Evolutionary conservation across 2,329 filamentous ascomycete species (phyloP).

Genomic region (Colletotrichum navitas): DNA sequence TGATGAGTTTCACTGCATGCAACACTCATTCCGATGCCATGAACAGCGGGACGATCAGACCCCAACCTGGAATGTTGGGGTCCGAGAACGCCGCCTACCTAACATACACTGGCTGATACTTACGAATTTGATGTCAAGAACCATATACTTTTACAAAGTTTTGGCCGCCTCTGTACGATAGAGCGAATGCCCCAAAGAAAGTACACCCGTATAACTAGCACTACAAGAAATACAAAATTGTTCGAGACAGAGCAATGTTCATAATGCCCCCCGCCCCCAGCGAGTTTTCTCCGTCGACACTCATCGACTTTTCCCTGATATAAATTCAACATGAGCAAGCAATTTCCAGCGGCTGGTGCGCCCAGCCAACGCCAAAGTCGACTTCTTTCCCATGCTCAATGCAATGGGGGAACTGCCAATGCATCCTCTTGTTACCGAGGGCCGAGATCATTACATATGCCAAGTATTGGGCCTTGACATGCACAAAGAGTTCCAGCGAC

Average conservation of each 20-base stretch:
- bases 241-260: not conserved
- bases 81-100: not conserved
- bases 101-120: not conserved
- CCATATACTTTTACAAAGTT: too few species aligned
- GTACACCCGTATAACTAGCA: not conserved
- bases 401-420: too few species aligned
- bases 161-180: not conserved
- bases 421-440: not conserved
- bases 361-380: not conserved
- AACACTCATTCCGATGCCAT: not conserved
- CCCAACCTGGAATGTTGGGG: not conserved
- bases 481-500: slow-evolving; percentile 52
- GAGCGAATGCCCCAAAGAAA: not conserved
- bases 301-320: not conserved
- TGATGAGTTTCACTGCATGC: not conserved
- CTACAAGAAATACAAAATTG: not conserved
- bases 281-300: not conserved
- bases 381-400: not conserved
- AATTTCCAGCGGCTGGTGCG: not conserved
- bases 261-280: not conserved
- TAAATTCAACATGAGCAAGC: not conserved
- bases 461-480: slow-evolving; percentile 35
- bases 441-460: slow-evolving; percentile 9
- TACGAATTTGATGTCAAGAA: not conserved
- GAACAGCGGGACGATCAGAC: not conserved